phyloP scores from a whole-genome alignment of 805 yeast species.

The Candida xyloterini region DNA sequence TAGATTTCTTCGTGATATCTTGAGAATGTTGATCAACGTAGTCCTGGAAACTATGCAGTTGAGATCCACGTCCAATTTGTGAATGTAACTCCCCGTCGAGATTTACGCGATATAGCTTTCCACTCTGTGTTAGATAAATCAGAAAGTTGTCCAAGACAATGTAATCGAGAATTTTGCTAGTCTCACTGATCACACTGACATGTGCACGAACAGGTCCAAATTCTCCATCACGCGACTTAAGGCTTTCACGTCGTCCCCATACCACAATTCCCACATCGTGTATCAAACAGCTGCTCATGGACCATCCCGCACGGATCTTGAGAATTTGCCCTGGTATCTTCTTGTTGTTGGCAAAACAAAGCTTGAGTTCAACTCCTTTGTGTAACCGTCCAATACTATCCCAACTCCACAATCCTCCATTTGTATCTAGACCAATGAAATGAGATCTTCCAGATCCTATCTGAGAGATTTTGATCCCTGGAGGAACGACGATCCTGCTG shows the following conservation, averaged over 20 bases:
- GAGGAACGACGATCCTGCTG: slow-evolving; percentile 10
- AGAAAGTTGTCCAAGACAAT: slow-evolving; percentile 51
- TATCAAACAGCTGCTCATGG: slow-evolving; percentile 48
- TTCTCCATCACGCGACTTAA: slow-evolving; percentile 24
- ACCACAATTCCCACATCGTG: slow-evolving; percentile 51
- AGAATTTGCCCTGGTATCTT: slow-evolving; percentile 25
- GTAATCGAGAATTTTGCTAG: slow-evolving; percentile 49
- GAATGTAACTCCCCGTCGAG: slow-evolving; percentile 19
- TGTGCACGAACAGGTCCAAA: slow-evolving; percentile 36
- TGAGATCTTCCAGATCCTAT: slow-evolving; percentile 65
- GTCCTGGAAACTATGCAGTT: slow-evolving; percentile 26
- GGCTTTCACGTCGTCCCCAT: slow-evolving; percentile 44
- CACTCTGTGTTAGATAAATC: slow-evolving; percentile 45
- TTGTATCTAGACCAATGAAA: slow-evolving; percentile 54
- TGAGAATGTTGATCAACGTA: slow-evolving; percentile 33
- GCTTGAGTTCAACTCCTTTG: slow-evolving; percentile 43
- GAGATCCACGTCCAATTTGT: slow-evolving; percentile 4
- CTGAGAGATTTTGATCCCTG: slow-evolving; percentile 38
- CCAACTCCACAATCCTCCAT: slow-evolving; percentile 58
- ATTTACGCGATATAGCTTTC: slow-evolving; percentile 39
- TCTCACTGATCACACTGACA: slow-evolving; percentile 35
- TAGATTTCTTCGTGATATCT: slow-evolving; percentile 23
- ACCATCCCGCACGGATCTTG: slow-evolving; percentile 68
- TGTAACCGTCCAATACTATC: slow-evolving; percentile 40
- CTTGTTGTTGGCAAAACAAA: slow-evolving; percentile 29